Evolutionary conservation across 495 filamentous ascomycete genomes (phyloP), one percentile per base, ranked within the genome.

Genomic region (Penicillium robsamsonii): DNA sequence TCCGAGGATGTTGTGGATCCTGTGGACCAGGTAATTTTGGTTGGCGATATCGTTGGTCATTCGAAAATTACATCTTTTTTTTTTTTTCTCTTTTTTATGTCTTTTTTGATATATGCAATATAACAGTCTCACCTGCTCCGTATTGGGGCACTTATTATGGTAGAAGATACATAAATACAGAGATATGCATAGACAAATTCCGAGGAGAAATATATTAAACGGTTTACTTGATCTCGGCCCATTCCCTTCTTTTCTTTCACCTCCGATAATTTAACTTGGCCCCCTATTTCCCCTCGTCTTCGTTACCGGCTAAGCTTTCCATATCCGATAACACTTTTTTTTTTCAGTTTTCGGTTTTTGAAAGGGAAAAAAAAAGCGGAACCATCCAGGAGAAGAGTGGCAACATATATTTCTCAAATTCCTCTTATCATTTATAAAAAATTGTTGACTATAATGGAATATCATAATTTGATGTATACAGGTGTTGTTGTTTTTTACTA

Each of bases 21-120:
- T 46, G 66, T 71, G 74, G 73, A 75, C 67, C 65, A 61, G 60
- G 68, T 72, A 78, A 71, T 75, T 71, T 75, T 70, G 62, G 63
- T 53, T 64, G 64, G 63, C 62, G 58, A 65, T 55, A 62, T 65
- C 58, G 61, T 65, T 61, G 53, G 48, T 53, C 62, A 17, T 27
- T 4, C 49, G 49, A 57, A 63, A 42, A 53, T 53, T 53, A 53
- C 50, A 46, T 46, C 15, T 46, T 45, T 57, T 24, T 45, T 55
- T 50, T 38, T 53, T 50, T 18, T 41, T 30, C 38, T 45, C 29
- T 35, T 52, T 18, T 20, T 30, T 13, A 7, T 46, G 27, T 45
- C 4, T 29, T 12, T 12, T 31, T 47, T 17, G 20, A 45, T 24
- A 45, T 45, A 45, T 45, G 22, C 42, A 45, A 13, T 27, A 27